phyloP scores from a whole-genome alignment of 345 rosid species.

The Acer saccharum region DNA sequence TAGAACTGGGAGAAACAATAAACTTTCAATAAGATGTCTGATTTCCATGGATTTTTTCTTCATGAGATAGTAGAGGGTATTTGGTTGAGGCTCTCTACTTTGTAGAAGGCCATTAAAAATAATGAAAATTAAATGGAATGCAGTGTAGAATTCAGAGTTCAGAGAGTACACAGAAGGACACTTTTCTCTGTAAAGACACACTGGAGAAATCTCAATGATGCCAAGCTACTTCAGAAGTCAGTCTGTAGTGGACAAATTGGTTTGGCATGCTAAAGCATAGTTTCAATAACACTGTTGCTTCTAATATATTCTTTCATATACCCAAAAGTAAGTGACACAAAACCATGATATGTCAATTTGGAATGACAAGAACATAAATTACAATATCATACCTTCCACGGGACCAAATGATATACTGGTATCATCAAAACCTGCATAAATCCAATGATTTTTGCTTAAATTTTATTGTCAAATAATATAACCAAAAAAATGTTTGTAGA shows the following conservation, averaged over 20 bases:
- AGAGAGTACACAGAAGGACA: not conserved
- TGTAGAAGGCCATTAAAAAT: not conserved
- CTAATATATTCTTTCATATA: not conserved
- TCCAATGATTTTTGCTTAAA: slow-evolving; percentile 21
- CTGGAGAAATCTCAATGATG: not conserved
- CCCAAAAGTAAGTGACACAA: slow-evolving; percentile 13
- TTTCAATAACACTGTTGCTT: slow-evolving; percentile 1
- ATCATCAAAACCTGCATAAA: slow-evolving; percentile 85
- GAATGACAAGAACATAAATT: slow-evolving; percentile 21
- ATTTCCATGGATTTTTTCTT: not conserved
- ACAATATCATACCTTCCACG: slow-evolving; percentile 68
- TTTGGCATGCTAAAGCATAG: not conserved
- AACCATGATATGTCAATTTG: slow-evolving; percentile 16
- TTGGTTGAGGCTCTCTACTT: not conserved
- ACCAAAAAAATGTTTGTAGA: not conserved
- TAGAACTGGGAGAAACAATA: not conserved
- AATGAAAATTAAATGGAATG: not conserved
- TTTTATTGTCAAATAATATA: not conserved
- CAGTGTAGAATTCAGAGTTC: not conserved
- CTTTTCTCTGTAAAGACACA: not conserved
- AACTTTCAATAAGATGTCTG: not conserved
- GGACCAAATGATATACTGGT: slow-evolving; percentile 84
- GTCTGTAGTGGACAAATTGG: not conserved
- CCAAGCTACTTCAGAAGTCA: not conserved
- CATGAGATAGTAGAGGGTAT: not conserved